Base-by-base conservation (phyloP, 2,329 filamentous ascomycete genomes). In the Corinectria fuckeliana region DNA sequence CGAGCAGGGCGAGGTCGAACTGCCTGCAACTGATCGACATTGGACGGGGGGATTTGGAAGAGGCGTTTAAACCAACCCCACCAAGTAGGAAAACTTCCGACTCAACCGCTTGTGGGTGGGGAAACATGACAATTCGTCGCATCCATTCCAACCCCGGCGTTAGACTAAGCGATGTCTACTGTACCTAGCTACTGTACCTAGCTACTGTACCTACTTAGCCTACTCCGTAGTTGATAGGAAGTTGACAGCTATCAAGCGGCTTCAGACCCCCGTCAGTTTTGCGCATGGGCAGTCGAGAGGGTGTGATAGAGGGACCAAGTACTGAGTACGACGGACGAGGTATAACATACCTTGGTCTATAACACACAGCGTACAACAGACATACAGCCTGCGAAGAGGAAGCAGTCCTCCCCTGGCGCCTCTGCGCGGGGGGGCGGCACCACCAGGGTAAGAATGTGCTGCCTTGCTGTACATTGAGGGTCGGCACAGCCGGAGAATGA, bases 401-500 rank as follows among this genome's bases (percentile, higher is more conserved):
- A 44, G 23, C 41, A 36, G 41, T 41, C 21, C 20, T 45, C 23
- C 25, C 23, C 25, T 45, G 30, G 25, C 48, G 48, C 47, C 32
- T 30, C 42, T 20, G 39, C 25, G 30, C 48, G 41, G 32, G 54
- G n/a, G 32, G 30, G 53, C 53, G 20, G 38, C 30, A 38, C 16
- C 47, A 32, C 28, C 45, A 56, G 44, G 30, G 26, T 18, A 18
- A 44, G 39, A 32, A 48, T 45, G 21, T 32, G 38, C 11, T 41
- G 42, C 41, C 42, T 20, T 14, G 44, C n/a, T 14, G 23, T 8
- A 39, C 42, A 39, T 18, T 32, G 14, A 32, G 23, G 52, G 18
- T 55, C 44, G 52, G 52, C 44, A 49, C 34, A 20, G 36, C 44
- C 44, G 52, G 41, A n/a, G 34, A 55, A 21, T 5, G 8, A 48